phyloP scores from a whole-genome alignment of 331 rosid genomes.

The Stylosanthes scabra region DNA sequence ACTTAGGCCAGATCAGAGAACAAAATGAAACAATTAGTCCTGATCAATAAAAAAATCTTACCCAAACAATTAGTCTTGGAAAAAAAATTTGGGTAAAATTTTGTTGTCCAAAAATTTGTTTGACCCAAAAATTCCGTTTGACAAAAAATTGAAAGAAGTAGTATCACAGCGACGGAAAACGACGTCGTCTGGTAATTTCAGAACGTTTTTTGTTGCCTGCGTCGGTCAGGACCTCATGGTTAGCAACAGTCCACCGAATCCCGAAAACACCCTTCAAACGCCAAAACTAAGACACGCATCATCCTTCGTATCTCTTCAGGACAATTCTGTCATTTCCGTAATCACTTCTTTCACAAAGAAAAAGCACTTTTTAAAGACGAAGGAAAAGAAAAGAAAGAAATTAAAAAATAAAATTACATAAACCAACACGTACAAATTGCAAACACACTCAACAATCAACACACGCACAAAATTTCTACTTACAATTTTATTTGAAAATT shows the following conservation, averaged over 20 bases:
- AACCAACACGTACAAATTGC: neutral
- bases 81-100: no score
- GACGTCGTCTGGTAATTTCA: conserved; percentile 8
- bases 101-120: no score
- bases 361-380: conserved; percentile 27
- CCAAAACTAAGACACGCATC: conserved; percentile 6
- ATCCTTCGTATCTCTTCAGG: neutral
- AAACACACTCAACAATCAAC: neutral
- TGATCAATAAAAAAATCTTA: no score
- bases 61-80: no score
- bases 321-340: neutral
- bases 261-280: conserved; percentile 32
- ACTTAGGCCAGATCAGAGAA: no score
- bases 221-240: conserved; percentile 30
- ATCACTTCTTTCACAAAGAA: neutral
- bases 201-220: neutral
- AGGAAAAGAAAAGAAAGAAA: neutral
- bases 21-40: neutral
- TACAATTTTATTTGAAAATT: neutral
- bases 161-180: neutral
- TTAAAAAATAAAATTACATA: neutral
- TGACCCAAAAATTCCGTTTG: no score
- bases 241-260: conserved; percentile 36
- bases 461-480: conserved; percentile 2
- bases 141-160: neutral